Base-by-base conservation (phyloP, 768 basidiomycete genomes). In the Boletus rubroflammeus region DNA sequence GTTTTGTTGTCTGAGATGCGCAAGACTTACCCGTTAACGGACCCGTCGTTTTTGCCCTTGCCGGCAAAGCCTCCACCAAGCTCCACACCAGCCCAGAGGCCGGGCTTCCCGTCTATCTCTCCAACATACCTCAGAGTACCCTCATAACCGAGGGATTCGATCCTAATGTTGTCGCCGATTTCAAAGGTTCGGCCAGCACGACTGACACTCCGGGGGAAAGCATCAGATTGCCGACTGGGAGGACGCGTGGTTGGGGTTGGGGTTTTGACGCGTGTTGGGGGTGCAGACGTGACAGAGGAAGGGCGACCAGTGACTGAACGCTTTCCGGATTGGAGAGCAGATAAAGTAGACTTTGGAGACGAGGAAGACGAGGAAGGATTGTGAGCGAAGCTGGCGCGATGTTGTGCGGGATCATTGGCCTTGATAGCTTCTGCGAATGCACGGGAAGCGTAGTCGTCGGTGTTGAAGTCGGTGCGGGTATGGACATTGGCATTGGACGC, bases 31-130 rank as follows among this genome's bases (percentile, higher is more conserved):
- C 91, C 92, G 57, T 76, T 80, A 5, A 96, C 94, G 42, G 83
- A 81, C 32, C 96, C 96, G 62, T 98, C 83, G 63, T 99, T 99
- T 75, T 98, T 99, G 1, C 96, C 96, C 69, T 89, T 90, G 19
- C 96, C 94, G 17, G 79, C 71, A 66, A 93, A 96, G 6, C 90
- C 90, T 34, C 86, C 87, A 61, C 82, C 76, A 21, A 99, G 77
- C 71, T 98, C 92, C 21, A 99, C 91, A 14, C 96, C 96, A 15
- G 91, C 96, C 90, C 92, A 99, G 6, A 85, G 73, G 4, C 95
- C 96, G 3, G 82, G 78, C 70, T 98, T 98, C 47, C 91, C 91
- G 17, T 90, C 86, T 51, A 97, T 94, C 60, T 83, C 80, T 6
- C 96, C 96, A 17, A 95, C 57, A 71, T 84, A 98, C 56, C 83